A percentile compares a stretch with the other conserved stretches of the same genome.
These are phyloP conservation scores for Yamadazyma sp. DNA, from an alignment of 1,139 yeast species.

Conservation along the genomic window DNA sequence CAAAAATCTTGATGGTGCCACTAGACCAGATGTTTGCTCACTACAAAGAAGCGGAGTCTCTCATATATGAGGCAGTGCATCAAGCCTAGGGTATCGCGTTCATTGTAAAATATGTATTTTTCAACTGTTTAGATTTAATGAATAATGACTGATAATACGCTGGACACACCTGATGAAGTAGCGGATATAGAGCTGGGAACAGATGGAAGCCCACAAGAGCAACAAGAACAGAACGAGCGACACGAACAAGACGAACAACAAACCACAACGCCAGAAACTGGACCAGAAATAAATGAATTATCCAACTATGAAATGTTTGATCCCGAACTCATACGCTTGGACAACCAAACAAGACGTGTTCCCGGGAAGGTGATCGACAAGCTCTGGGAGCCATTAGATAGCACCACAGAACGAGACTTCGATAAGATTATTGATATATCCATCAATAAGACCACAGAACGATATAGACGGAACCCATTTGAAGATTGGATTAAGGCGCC, in stretches of 20 bases:
- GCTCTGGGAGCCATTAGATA: constrained; percentile 35
- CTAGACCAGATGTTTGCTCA: constrained; percentile 8
- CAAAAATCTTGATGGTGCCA: constrained; percentile 7
- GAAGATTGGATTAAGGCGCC: neutral
- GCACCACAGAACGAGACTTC: constrained; percentile 20
- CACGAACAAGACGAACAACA: too few species aligned
- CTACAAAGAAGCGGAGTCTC: constrained; percentile 9
- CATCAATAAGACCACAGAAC: constrained; percentile 30
- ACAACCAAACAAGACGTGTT: constrained; percentile 21
- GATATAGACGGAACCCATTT: constrained; percentile 15
- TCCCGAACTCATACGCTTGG: constrained; percentile 17
- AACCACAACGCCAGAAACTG: too few species aligned
- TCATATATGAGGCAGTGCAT: neutral
- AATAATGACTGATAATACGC: constrained; percentile 6
- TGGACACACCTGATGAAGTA: neutral
- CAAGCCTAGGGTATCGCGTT: neutral
- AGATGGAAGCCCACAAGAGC: too few species aligned
- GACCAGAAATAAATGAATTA: too few species aligned
- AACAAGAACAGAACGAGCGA: too few species aligned
- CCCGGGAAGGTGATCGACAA: constrained; percentile 33
- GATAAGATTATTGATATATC: constrained; percentile 32
- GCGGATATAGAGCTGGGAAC: too few species aligned
- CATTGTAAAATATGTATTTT: neutral
- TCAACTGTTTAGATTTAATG: constrained; percentile 1
- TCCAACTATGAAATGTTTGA: too few species aligned